phyloP scores from a whole-genome alignment of 495 filamentous ascomycete genomes.

The Chaetomium cochliodes region DNA sequence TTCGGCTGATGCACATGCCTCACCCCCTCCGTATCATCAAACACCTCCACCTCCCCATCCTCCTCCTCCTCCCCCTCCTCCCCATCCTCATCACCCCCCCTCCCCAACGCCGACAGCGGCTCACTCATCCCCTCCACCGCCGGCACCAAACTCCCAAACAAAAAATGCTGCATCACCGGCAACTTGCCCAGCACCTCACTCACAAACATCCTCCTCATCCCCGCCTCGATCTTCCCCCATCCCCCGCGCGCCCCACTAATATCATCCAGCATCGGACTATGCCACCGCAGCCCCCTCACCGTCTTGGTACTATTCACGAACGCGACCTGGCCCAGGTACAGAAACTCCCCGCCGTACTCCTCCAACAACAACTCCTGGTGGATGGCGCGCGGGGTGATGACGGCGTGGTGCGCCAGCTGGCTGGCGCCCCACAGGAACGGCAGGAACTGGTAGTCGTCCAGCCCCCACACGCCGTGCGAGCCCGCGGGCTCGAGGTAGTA shows the following conservation, averaged over 20 bases:
- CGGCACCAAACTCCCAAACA: conserved; percentile 82
- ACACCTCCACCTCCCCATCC: conserved; percentile 55
- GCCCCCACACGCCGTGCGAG: conserved; percentile 93
- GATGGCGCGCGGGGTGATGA: conserved; percentile 81
- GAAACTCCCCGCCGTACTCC: conserved; percentile 74
- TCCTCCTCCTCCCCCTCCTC: conserved; percentile 52
- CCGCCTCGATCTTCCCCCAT: conserved; percentile 89
- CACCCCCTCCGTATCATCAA: conserved; percentile 60
- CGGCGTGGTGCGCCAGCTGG: conserved; percentile 82
- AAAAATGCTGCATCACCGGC: conserved; percentile 97
- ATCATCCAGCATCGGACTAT: conserved; percentile 97
- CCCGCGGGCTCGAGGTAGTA: conserved; percentile 97
- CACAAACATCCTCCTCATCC: conserved; percentile 95
- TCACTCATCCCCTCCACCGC: conserved; percentile 78
- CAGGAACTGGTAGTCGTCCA: conserved; percentile 97
- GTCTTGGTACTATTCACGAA: conserved; percentile 97
- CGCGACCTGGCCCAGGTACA: conserved; percentile 88
- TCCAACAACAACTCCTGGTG: conserved; percentile 84
- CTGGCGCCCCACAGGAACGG: conserved; percentile 93
- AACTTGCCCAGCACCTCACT: conserved; percentile 89
- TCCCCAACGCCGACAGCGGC: too few relatives aligned
- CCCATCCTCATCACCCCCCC: conserved; percentile 37
- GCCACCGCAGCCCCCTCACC: conserved; percentile 92
- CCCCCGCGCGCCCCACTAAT: conserved; percentile 85
- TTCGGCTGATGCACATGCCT: conserved; percentile 64